Conservation (phyloP, 106 monocot species). For the Dactylorhiza incarnata region DNA sequence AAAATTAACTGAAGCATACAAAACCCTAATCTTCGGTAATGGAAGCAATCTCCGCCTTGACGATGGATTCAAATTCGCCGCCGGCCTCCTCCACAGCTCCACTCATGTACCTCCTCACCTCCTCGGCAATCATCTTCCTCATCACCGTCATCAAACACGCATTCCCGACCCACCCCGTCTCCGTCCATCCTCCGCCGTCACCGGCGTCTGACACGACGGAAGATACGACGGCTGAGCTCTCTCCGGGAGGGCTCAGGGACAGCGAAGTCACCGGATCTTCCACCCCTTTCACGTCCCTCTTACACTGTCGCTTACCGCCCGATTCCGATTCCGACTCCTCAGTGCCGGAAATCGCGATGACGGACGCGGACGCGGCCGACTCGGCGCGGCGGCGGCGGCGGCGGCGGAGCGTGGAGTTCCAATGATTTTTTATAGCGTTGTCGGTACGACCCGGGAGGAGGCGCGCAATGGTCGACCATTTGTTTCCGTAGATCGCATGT, state of each 20-base stretch:
- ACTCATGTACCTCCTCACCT: slow-evolving; percentile 32
- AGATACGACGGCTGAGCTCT: slow-evolving; percentile 1
- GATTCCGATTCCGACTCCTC: slow-evolving; percentile 20
- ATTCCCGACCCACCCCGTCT: not conserved
- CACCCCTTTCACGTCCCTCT: not conserved
- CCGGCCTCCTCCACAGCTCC: slow-evolving; percentile 2
- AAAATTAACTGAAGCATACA: not conserved
- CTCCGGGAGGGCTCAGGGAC: slow-evolving; percentile 12
- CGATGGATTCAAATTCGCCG: not conserved
- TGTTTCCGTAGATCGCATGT: slow-evolving; percentile 21
- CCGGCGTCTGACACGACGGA: not conserved
- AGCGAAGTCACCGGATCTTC: slow-evolving; percentile 13
- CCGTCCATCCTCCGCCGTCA: not conserved
- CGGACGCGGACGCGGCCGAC: not conserved
- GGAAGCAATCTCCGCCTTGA: not conserved
- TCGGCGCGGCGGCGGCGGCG: slow-evolving; percentile 9
- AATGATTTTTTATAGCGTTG: slow-evolving; percentile 62
- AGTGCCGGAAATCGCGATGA: not conserved
- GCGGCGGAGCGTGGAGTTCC: slow-evolving; percentile 44
- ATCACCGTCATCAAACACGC: slow-evolving; percentile 15
- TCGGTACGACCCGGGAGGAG: slow-evolving; percentile 49
- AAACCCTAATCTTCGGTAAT: slow-evolving; percentile 3
- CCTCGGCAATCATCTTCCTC: slow-evolving; percentile 38
- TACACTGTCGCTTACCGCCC: slow-evolving; percentile 15
- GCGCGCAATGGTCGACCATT: slow-evolving; percentile 37